These are phyloP conservation scores for Coemansia sp. DNA, from an alignment of 192 early-diverging fungal species.

Conservation along the genomic window DNA sequence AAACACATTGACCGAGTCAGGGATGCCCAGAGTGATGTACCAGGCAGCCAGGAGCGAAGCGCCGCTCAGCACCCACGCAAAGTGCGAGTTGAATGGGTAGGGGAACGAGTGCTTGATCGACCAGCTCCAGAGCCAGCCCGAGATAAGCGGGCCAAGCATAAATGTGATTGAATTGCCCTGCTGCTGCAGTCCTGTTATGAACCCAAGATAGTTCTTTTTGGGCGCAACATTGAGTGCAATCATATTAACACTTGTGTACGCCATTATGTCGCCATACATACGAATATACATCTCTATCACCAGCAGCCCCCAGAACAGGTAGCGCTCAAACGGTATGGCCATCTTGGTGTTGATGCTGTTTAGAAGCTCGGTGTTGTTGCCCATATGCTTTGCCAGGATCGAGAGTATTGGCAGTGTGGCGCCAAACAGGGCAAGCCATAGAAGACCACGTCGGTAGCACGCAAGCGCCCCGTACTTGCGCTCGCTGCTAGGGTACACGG, in stretches of 20 bases:
- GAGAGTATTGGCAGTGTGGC: neutral
- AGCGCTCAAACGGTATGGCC: neutral
- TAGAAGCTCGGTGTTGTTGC: neutral
- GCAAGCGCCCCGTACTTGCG: slow-evolving; percentile 43
- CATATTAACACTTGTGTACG: neutral
- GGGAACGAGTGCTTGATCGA: slow-evolving; percentile 32
- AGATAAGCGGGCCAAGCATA: too few relatives aligned
- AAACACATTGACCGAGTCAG: slow-evolving; percentile 37
- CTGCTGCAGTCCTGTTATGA: too few relatives aligned
- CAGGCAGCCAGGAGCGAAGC: neutral
- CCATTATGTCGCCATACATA: neutral
- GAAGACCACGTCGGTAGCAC: slow-evolving; percentile 40
- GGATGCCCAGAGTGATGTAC: slow-evolving; percentile 16
- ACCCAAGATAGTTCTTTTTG: too few relatives aligned
- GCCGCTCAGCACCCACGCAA: slow-evolving; percentile 24
- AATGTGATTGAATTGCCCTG: too few relatives aligned
- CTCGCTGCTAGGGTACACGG: slow-evolving; percentile 45
- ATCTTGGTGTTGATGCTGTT: neutral
- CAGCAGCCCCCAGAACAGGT: too few relatives aligned
- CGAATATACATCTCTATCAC: neutral
- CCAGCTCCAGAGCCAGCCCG: slow-evolving; percentile 9
- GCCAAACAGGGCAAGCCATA: neutral
- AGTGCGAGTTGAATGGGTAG: slow-evolving; percentile 24
- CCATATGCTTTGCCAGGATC: neutral
- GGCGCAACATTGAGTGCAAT: too few relatives aligned